Conservation (phyloP, 23 red algal species). For the Gracilaria caudata region DNA sequence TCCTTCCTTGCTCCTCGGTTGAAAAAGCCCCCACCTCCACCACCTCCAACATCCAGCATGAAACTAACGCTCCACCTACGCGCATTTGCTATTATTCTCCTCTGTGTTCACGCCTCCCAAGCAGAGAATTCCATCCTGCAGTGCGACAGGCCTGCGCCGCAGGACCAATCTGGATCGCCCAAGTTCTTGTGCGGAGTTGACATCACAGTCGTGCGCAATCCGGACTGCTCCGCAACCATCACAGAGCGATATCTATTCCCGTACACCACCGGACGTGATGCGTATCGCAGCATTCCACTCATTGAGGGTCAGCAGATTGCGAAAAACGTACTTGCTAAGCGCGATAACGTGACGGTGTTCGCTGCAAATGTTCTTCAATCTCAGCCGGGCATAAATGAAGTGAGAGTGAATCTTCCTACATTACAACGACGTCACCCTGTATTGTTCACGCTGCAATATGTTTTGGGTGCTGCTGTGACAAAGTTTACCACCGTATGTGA, state of each 20-base stretch:
- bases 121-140: not conserved
- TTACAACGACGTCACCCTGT: not conserved
- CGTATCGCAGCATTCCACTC: not conserved
- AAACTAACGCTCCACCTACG: no score
- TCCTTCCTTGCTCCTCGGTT: no score
- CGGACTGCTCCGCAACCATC: not conserved
- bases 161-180: constrained; percentile 6
- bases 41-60: no score
- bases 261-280: constrained; percentile 23
- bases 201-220: constrained; percentile 33
- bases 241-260: constrained; percentile 34
- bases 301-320: constrained; percentile 24
- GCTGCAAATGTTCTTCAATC: not conserved
- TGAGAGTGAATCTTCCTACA: not conserved
- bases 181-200: constrained; percentile 22
- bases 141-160: constrained; percentile 9
- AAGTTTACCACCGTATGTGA: not conserved
- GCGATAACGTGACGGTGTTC: not conserved
- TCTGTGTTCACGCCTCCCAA: no score
- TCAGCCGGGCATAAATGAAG: not conserved
- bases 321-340: not conserved
- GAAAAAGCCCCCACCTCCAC: no score
- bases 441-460: constrained; percentile 9
- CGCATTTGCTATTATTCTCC: no score
- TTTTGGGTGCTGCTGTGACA: constrained; percentile 6